Evolutionary conservation across 2,329 filamentous ascomycete genomes (phyloP).

Genomic region (Pyrenochaeta sp.): DNA sequence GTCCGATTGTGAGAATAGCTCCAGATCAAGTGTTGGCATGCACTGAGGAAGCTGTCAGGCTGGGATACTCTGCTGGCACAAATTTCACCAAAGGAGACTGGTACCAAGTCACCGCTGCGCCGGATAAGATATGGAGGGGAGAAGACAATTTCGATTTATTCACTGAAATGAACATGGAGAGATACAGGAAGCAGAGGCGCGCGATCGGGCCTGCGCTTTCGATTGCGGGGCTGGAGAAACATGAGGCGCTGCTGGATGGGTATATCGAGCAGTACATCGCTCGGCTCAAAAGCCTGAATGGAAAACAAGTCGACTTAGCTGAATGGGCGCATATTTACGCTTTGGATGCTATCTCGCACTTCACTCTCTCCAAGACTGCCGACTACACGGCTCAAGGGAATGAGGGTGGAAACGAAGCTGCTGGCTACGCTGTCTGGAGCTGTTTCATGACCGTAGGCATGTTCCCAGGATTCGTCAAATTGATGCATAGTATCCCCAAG

Average conservation of each 20-base stretch:
- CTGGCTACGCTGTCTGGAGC: constrained; percentile 1
- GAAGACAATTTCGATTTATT: constrained; percentile 6
- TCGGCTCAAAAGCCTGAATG: constrained; percentile 1
- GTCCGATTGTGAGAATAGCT: neutral
- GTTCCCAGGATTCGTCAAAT: constrained; percentile 3
- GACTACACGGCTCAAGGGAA: constrained; percentile 4
- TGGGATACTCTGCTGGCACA: neutral
- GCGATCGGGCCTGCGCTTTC: constrained; percentile 13
- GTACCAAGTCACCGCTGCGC: constrained; percentile 2
- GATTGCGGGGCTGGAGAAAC: constrained; percentile 10
- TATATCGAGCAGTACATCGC: neutral
- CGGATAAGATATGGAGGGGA: neutral
- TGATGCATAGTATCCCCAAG: constrained; percentile 8
- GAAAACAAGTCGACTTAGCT: constrained; percentile 2
- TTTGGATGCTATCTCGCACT: constrained; percentile 3
- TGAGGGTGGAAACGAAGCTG: constrained; percentile 9
- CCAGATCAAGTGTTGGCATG: neutral
- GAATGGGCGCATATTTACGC: constrained; percentile 14
- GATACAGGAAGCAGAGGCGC: constrained; percentile 7
- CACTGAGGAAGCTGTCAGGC: neutral
- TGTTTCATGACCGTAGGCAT: constrained; percentile 7
- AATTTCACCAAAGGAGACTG: neutral
- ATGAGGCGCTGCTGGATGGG: constrained; percentile 6
- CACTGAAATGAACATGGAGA: constrained; percentile 7
- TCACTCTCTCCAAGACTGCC: constrained; percentile 1